Conservation (phyloP, 2,329 filamentous ascomycete species). For the Pseudopithomyces chartarum region DNA sequence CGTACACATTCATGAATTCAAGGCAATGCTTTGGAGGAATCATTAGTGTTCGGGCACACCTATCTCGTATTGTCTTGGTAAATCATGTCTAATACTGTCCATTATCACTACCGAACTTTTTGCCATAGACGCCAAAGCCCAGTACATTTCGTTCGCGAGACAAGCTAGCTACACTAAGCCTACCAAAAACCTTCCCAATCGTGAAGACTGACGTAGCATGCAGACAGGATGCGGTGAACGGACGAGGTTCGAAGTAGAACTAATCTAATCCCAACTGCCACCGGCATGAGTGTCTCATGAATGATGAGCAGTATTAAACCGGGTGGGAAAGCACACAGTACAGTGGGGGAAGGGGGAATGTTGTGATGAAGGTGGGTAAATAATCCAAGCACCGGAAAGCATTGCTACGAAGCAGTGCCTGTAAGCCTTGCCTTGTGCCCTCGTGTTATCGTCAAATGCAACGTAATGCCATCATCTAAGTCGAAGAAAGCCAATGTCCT, state of each 20-base stretch:
- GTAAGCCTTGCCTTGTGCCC: conserved; percentile 17
- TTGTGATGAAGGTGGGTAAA: conserved; percentile 12
- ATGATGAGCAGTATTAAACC: background rate
- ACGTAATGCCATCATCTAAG: conserved; percentile 39
- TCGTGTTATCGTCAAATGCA: conserved; percentile 26
- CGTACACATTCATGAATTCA: too few relatives aligned
- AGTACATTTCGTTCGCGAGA: background rate
- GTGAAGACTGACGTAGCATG: conserved; percentile 2
- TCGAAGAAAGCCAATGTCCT: conserved; percentile 29
- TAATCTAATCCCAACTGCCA: background rate
- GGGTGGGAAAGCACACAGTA: background rate
- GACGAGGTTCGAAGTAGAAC: background rate
- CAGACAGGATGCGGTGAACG: background rate
- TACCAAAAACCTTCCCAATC: background rate
- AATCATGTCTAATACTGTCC: background rate
- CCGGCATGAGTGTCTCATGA: background rate
- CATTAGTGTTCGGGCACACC: background rate
- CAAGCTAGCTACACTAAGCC: conserved; percentile 7
- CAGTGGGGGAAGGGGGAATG: conserved; percentile 8
- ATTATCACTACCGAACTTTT: background rate
- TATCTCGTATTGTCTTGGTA: background rate
- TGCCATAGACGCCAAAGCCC: background rate
- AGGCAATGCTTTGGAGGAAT: background rate
- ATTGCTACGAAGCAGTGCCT: background rate
- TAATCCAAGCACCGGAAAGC: conserved; percentile 10